Conservation (phyloP, 768 basidiomycete genomes). For the Boletus rubescentipes region DNA sequence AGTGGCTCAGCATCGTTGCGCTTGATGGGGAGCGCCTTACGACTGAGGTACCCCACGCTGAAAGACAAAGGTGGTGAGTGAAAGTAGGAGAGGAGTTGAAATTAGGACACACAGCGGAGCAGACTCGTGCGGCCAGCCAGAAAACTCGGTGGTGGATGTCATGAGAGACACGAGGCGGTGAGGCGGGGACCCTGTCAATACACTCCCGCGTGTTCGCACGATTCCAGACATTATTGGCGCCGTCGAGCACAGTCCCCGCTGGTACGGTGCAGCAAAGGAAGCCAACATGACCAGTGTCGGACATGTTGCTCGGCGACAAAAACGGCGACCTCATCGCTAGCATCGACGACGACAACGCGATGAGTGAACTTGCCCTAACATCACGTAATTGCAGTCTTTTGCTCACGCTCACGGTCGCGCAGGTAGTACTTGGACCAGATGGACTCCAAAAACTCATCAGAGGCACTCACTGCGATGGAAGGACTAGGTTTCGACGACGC, state of each 20-base stretch:
- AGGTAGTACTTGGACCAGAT: constrained; percentile 9
- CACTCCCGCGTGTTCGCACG: constrained; percentile 29
- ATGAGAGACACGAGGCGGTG: constrained; percentile 42
- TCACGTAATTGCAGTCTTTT: constrained; percentile 27
- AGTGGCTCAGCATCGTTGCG: constrained; percentile 81
- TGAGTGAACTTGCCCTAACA: constrained; percentile 10
- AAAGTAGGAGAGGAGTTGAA: constrained; percentile 11
- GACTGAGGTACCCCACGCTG: constrained; percentile 60
- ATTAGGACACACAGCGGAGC: constrained; percentile 49
- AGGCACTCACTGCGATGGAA: constrained; percentile 38
- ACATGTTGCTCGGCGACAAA: constrained; percentile 1
- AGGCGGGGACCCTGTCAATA: constrained; percentile 29
- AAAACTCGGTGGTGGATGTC: constrained; percentile 43
- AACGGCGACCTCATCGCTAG: constrained; percentile 7
- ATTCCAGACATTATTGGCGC: constrained; percentile 20
- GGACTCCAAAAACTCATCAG: constrained; percentile 27
- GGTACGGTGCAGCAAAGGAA: neutral
- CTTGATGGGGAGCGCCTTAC: constrained; percentile 72
- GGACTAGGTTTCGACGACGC: constrained; percentile 61
- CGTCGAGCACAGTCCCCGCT: constrained; percentile 7
- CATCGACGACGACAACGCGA: constrained; percentile 8
- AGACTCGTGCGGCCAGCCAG: constrained; percentile 48
- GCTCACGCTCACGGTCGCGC: constrained; percentile 29
- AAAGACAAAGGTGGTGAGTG: constrained; percentile 13
- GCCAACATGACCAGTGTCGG: neutral